Base-by-base conservation (phyloP, 345 rosid genomes). In the Eucalyptus dawsonii region DNA sequence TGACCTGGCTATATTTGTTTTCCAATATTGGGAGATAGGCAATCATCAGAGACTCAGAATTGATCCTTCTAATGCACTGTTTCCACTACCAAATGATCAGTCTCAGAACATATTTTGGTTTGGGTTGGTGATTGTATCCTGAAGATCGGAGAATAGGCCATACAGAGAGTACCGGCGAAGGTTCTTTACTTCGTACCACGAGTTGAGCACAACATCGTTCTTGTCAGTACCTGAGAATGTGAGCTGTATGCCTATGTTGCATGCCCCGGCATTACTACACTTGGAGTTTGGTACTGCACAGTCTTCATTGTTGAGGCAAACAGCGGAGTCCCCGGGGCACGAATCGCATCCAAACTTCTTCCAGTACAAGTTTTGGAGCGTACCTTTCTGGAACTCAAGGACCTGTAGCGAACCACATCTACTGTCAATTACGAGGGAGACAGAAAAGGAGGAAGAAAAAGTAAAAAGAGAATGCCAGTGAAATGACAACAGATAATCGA, bases 181-280 rank as follows among this genome's bases (percentile, higher is more conserved):
- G 19, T 95, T 95, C 80, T 89, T 93, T 8, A 98, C 95, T 92
- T 98, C 99, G 25, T 97, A 98, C 99, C 99, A 98, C 10, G 98
- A 93, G 92, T 97, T 96, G 50, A 98, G 92, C 9, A 94, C 92
- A 88, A 94, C 95, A 2, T 95, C 91, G 92, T 94, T 95, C 94
- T 90, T 93, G 92, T 96, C 99, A 10, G 98, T 98, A 29, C 99
- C 99, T 0, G 99, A 95, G 92, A 96, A 98, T 11, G 97, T 91
- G 40, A 96, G 88, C 81, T 98, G 99, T 86, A 97, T 96, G 54
- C 95, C 91, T 3, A 95, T 27, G 54, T 89, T 89, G 94, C 99
- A 98, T 49, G 4, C 62, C 29, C 97, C 99, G 3, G 95, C 95
- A 24, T 81, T 31, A 53, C 90, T 92, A 45, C 99, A 98, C 67